Base-by-base conservation (phyloP, 345 rosid species). In the Lepidium didymum region DNA sequence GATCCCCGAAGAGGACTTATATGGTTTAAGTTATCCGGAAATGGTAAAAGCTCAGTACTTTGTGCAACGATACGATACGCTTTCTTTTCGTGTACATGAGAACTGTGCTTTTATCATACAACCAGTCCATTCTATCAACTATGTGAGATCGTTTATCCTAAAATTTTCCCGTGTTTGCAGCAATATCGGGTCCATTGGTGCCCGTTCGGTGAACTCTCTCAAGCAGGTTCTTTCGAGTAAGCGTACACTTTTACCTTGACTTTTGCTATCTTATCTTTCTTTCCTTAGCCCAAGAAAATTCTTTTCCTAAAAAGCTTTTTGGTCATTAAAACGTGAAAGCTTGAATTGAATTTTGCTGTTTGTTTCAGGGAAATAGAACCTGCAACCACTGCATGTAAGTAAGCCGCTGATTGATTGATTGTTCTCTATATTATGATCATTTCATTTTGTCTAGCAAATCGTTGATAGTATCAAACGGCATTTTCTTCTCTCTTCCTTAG, bases 171-270 rank as follows among this genome's bases (percentile, higher is more conserved):
- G 31, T 51, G 21, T 52, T 63, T 64, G 72, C 84, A 85, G 90
- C 87, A 81, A 12, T 83, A 78, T 70, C 75, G 81, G 56, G 75
- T 84, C 75, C 91, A 82, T 40, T 86, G 88, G 86, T 86, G 91
- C 64, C 91, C 91, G 1, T 86, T 79, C 80, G 86, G 85, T 60
- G 82, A 78, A 54, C 79, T 75, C 75, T 54, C 81, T 61, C 77
- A 68, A 51, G 33, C 81, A 51, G 80, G 67, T 62, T 78, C 87
- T 46, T 81, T 83, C 59, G 87, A 83, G 90, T 85, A 83, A 85
- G 89, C 70, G 10, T 27, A 69, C 65, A 14, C 56, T 65, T 46
- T 58, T 36, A 29, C 33, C 61, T 12, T 68, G 3, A 2, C 55
- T 68, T 40, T 45, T 52, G 10, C 42, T 51, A 4, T 35, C 0